Evolutionary conservation across 768 basidiomycete species (phyloP).

Genomic region (Amanita polypyramis): DNA sequence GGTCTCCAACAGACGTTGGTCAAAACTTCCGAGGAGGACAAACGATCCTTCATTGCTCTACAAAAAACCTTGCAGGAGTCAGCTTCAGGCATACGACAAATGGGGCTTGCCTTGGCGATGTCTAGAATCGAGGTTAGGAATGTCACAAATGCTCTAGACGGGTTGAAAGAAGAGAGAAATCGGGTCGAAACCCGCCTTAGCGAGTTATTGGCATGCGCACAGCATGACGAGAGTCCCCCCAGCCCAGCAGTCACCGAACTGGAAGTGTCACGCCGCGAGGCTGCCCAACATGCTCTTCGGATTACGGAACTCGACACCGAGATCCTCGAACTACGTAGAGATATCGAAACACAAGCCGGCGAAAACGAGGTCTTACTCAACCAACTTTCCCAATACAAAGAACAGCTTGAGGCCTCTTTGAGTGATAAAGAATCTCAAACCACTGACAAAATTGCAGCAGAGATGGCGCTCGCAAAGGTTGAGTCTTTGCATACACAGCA

Average conservation of each 20-base stretch:
- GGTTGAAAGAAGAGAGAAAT: slow-evolving; percentile 12
- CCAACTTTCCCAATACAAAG: slow-evolving; percentile 18
- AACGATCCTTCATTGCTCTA: background rate
- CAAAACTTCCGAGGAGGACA: background rate
- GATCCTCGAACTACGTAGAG: slow-evolving; percentile 14
- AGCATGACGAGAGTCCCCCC: background rate
- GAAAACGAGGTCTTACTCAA: slow-evolving; percentile 17
- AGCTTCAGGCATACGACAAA: background rate
- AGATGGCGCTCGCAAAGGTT: slow-evolving; percentile 20
- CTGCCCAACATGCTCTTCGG: background rate
- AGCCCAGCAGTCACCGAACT: background rate
- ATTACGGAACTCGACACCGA: slow-evolving; percentile 13
- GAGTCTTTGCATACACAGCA: slow-evolving; percentile 26
- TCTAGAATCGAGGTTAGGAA: slow-evolving; percentile 10
- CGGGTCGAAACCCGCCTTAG: background rate
- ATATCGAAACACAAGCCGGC: background rate
- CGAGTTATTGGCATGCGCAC: background rate
- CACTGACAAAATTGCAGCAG: slow-evolving; percentile 13
- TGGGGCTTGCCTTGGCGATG: slow-evolving; percentile 4
- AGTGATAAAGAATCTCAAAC: slow-evolving; percentile 17
- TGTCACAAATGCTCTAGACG: slow-evolving; percentile 6
- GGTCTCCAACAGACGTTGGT: background rate
- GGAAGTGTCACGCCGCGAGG: background rate
- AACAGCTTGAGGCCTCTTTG: slow-evolving; percentile 18
- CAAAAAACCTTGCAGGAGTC: slow-evolving; percentile 1